Evolutionary conservation across 331 rosid species (phyloP).

Genomic region (Acacia concinna): DNA sequence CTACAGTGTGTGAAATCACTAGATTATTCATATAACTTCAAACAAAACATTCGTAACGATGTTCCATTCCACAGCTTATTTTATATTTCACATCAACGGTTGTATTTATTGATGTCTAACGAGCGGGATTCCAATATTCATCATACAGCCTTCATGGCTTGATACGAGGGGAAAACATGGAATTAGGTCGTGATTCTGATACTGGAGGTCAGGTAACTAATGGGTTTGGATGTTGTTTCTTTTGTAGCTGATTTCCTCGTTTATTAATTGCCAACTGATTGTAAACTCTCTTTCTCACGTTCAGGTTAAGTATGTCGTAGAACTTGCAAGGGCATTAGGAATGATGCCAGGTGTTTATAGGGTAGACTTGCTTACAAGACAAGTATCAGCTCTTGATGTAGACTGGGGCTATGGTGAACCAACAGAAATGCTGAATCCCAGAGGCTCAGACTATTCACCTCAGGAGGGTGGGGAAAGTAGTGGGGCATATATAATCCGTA

Average conservation of each 20-base stretch:
- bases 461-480: conserved; percentile 90
- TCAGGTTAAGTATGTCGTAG: conserved; percentile 92
- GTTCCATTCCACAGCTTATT: not conserved
- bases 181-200: conserved; percentile 97
- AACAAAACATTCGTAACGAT: not conserved
- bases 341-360: conserved; percentile 96
- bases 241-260: not conserved
- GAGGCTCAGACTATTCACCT: conserved; percentile 51
- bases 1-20: not conserved
- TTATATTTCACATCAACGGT: conserved; percentile 9
- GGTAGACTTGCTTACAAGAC: conserved; percentile 90
- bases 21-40: not conserved
- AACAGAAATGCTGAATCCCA: conserved; percentile 75
- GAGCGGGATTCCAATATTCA: not conserved
- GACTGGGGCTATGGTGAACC: conserved; percentile 92
- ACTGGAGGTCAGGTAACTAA: conserved; percentile 93
- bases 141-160: conserved; percentile 85
- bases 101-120: conserved; percentile 34
- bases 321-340: conserved; percentile 97
- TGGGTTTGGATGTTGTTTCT: not conserved
- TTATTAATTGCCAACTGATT: not conserved
- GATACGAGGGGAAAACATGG: conserved; percentile 97
- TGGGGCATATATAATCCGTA: conserved; percentile 89
- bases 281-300: not conserved
- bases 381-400: conserved; percentile 78